phyloP scores from a whole-genome alignment of 768 basidiomycete genomes.

The Boletus barrowsii region DNA sequence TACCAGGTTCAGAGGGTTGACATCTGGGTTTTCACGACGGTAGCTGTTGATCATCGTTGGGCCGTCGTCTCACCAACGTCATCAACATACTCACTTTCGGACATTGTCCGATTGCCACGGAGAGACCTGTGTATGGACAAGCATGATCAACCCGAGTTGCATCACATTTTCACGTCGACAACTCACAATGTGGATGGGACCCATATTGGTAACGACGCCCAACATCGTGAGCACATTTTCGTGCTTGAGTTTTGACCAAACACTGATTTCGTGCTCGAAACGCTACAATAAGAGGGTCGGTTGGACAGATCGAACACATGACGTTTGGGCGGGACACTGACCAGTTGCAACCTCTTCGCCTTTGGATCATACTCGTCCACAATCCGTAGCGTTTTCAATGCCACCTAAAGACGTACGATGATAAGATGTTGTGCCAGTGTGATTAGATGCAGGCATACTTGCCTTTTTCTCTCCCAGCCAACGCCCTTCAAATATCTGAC shows the following conservation, averaged over 20 bases:
- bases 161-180: not conserved
- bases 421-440: not conserved
- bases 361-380: constrained; percentile 42
- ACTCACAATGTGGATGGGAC: constrained; percentile 48
- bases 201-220: constrained; percentile 54
- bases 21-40: constrained; percentile 32
- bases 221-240: constrained; percentile 48
- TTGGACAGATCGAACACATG: not conserved
- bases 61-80: not conserved
- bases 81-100: constrained; percentile 37
- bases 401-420: constrained; percentile 39
- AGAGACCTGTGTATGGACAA: constrained; percentile 42
- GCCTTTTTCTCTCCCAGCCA: constrained; percentile 58
- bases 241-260: constrained; percentile 52
- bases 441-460: not conserved
- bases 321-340: constrained; percentile 1
- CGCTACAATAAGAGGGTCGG: constrained; percentile 34
- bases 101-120: constrained; percentile 63
- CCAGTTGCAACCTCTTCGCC: constrained; percentile 39
- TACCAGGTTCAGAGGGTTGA: constrained; percentile 45
- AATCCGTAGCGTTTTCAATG: constrained; percentile 52
- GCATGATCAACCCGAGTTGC: not conserved
- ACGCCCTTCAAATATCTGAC: constrained; percentile 51
- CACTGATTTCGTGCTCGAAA: constrained; percentile 52
- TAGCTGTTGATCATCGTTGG: constrained; percentile 34